A percentile compares a stretch with the other conserved stretches of the same genome.
Evolutionary conservation across 495 filamentous ascomycete genomes (phyloP).

Genomic region (Entonaema liquescens): DNA sequence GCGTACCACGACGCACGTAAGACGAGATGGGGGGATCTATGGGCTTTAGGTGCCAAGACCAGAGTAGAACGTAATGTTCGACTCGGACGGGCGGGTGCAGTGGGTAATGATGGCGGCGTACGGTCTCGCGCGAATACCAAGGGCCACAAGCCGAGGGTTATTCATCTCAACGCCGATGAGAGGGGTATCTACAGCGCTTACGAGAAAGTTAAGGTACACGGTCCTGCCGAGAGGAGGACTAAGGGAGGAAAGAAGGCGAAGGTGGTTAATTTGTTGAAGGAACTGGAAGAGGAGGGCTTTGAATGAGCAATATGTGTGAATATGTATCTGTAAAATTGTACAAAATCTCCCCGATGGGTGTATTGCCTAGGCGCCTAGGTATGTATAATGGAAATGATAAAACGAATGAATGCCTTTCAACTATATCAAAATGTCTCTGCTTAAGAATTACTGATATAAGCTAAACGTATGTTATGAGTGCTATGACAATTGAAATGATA

Average conservation of each 20-base stretch:
- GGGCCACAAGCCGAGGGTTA: conserved; percentile 43
- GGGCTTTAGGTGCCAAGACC: conserved; percentile 95
- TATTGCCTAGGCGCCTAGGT: no score
- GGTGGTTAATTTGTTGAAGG: conserved; percentile 54
- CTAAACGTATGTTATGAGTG: no score
- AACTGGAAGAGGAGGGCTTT: conserved; percentile 46
- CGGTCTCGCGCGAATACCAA: conserved; percentile 45
- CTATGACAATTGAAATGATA: background rate
- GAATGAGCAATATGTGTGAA: background rate
- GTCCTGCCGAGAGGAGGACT: conserved; percentile 57
- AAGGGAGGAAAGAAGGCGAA: conserved; percentile 61
- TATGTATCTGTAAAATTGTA: background rate
- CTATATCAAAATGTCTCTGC: background rate
- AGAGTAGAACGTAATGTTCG: conserved; percentile 67
- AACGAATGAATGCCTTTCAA: background rate
- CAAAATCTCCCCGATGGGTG: background rate
- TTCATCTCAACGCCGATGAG: conserved; percentile 48
- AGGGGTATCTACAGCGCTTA: conserved; percentile 46
- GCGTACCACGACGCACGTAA: conserved; percentile 94
- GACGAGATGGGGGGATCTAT: conserved; percentile 89
- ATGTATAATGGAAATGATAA: no score
- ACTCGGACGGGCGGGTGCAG: conserved; percentile 59
- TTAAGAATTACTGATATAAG: background rate
- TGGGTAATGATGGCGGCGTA: conserved; percentile 52
- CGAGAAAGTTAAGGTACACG: conserved; percentile 41